Base-by-base conservation (phyloP, 2,329 filamentous ascomycete species). In the Calonectria pauciramosa region DNA sequence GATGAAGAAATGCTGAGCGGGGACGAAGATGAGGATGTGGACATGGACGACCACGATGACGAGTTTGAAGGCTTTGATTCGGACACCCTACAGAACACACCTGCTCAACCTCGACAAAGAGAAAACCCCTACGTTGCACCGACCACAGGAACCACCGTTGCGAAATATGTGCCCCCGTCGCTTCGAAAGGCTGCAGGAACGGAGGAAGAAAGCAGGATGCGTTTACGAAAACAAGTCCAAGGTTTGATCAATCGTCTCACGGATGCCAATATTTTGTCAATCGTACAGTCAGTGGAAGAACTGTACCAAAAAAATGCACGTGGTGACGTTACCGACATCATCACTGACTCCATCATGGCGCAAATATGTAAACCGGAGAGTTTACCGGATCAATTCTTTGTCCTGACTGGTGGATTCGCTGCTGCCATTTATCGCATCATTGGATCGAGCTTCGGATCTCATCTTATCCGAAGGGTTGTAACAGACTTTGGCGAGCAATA, bases 61-160 rank as follows among this genome's bases (percentile, higher is more conserved):
- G 83, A 86, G 0, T 87, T 88, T 73, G 84, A 81, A 32, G 87
- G 84, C 0, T 88, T 87, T 67, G 84, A 84, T 11, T 83, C 84
- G 1, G 84, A 84, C 7, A 79, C 81, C 28, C 72, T 82, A 38
- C 77, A 80, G 74, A 59, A 77, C 38, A 82, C 85, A 67, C 82
- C 84, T 36, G 77, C 83, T n/a, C 83, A 83, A 54, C 88, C 87
- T 75, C 89, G 87, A 75, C 84, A 89, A 72, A 90, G 92, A 74
- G 96, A 99, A 84, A 98, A 99, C 78, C 96, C 96, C 6, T 99
- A 98, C 79, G 88, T 96, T 66, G 94, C 96, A 4, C 96, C 96
- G 6, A 83, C 87, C 2, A 84, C 85, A 2, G 86, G 86, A 26
- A 81, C 83, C 20, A 83, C 86, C 51, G 82, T 87, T 23, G 87